Conservation (phyloP, 164 flowering plant genomes). For the Tetracentron sinense region DNA sequence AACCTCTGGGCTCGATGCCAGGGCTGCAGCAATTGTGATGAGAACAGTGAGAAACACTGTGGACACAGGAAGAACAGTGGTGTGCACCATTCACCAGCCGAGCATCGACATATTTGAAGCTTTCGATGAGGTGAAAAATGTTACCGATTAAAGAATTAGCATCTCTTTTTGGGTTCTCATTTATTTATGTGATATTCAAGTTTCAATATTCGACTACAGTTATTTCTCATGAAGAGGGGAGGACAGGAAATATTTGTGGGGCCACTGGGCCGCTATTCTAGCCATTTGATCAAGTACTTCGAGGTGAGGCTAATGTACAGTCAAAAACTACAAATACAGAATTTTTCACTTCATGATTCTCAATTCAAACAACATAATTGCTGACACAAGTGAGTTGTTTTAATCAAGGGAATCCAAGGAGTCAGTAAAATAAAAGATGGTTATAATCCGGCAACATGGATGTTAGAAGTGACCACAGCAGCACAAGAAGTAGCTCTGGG, state of each 20-base stretch:
- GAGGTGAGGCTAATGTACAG: slow-evolving; percentile 20
- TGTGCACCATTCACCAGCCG: no score
- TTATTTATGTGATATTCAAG: background rate
- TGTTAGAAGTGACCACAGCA: slow-evolving; percentile 26
- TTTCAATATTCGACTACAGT: slow-evolving; percentile 13
- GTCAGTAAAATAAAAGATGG: no score
- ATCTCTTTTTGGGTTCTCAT: background rate
- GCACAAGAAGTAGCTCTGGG: slow-evolving; percentile 32
- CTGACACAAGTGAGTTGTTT: slow-evolving; percentile 31
- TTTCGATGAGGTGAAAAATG: slow-evolving; percentile 4
- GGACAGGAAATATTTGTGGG: slow-evolving; percentile 38
- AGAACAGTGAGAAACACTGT: no score
- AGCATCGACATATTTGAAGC: slow-evolving; percentile 9
- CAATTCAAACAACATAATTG: slow-evolving; percentile 17
- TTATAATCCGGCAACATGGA: no score
- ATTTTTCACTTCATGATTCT: background rate
- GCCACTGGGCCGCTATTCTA: slow-evolving; percentile 28
- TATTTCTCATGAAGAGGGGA: slow-evolving; percentile 39
- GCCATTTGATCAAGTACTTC: slow-evolving; percentile 31
- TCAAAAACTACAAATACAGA: background rate
- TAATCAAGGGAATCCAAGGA: slow-evolving; percentile 38
- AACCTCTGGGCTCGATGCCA: no score
- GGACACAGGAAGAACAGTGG: no score
- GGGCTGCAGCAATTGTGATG: no score
- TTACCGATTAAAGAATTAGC: background rate